Conservation (phyloP, 805 yeast genomes). For the Metschnikowia arizonensis region DNA sequence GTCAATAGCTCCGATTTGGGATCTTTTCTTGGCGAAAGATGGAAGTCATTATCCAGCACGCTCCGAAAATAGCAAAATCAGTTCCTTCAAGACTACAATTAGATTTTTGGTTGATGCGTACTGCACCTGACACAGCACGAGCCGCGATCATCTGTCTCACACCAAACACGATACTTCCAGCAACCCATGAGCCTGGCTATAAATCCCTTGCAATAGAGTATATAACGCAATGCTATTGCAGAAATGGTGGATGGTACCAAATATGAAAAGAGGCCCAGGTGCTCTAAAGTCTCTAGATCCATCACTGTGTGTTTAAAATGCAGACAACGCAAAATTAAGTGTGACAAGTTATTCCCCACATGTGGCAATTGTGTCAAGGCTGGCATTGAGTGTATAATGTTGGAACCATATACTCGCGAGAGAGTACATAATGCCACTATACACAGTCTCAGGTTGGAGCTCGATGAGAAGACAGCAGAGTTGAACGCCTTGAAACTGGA, state of each 20-base stretch:
- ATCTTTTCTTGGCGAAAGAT: slow-evolving; percentile 11
- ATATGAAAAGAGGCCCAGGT: neutral
- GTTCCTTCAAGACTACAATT: neutral
- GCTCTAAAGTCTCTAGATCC: slow-evolving; percentile 5
- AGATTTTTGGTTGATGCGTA: neutral
- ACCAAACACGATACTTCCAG: neutral
- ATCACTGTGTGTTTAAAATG: slow-evolving; percentile 19
- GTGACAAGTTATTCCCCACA: slow-evolving; percentile 17
- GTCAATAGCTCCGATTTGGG: slow-evolving; percentile 13
- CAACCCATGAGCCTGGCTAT: neutral
- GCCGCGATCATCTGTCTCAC: neutral
- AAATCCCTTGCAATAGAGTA: neutral
- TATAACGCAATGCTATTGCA: neutral
- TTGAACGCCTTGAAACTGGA: slow-evolving; percentile 4
- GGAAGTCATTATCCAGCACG: slow-evolving; percentile 7
- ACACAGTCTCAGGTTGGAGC: slow-evolving; percentile 9
- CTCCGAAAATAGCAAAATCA: slow-evolving; percentile 3
- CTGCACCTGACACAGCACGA: neutral
- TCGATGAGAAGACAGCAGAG: slow-evolving; percentile 10
- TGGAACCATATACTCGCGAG: slow-evolving; percentile 17
- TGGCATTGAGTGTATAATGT: slow-evolving; percentile 12
- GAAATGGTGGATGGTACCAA: neutral
- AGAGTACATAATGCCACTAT: slow-evolving; percentile 13
- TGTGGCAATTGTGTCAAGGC: slow-evolving; percentile 17
- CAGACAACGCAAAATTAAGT: slow-evolving; percentile 14